A percentile compares a stretch with the other conserved stretches of the same genome.
Conservation (phyloP, 2,329 filamentous ascomycete species). For the Tolypocladium pustulatum region DNA sequence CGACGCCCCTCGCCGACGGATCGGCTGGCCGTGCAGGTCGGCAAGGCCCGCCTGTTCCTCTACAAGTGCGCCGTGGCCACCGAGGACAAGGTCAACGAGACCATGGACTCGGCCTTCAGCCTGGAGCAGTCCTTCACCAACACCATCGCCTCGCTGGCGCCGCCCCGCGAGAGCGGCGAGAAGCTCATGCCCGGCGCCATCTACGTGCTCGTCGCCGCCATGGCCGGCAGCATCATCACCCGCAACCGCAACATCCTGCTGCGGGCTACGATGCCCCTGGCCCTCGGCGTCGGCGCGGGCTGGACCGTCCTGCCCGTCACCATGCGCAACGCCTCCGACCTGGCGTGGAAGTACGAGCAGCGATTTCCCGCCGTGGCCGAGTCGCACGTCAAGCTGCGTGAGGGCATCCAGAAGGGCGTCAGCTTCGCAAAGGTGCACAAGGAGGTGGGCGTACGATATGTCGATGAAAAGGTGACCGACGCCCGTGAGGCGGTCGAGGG, state of each 20-base stretch:
- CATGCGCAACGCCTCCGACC: constrained; percentile 75
- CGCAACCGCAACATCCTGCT: constrained; percentile 81
- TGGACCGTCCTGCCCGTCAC: constrained; percentile 82
- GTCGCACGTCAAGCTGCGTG: constrained; percentile 62
- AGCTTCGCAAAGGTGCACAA: constrained; percentile 66
- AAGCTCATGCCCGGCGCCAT: constrained; percentile 79
- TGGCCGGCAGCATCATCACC: constrained; percentile 87
- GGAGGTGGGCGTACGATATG: constrained; percentile 57
- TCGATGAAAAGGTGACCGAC: constrained; percentile 71
- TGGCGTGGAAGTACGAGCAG: constrained; percentile 91
- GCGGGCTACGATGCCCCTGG: constrained; percentile 64
- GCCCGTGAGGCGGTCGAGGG: constrained; percentile 70
- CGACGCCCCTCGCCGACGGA: constrained; percentile 72
- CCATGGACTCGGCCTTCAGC: constrained; percentile 70
- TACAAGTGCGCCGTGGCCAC: constrained; percentile 63
- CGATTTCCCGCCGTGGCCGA: constrained; percentile 74
- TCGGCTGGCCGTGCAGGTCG: constrained; percentile 74
- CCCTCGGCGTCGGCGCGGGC: constrained; percentile 71
- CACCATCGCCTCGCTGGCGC: constrained; percentile 81
- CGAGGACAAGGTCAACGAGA: constrained; percentile 74
- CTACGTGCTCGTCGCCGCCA: constrained; percentile 87
- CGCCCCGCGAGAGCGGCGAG: constrained; percentile 76
- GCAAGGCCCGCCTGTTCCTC: constrained; percentile 67
- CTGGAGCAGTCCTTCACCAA: constrained; percentile 84
- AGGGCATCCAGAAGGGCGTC: constrained; percentile 58